A percentile compares a stretch with the other conserved stretches of the same genome.
These are phyloP conservation scores for Prunus salicina DNA, from an alignment of 306 rosid genomes.

Conservation along the genomic window DNA sequence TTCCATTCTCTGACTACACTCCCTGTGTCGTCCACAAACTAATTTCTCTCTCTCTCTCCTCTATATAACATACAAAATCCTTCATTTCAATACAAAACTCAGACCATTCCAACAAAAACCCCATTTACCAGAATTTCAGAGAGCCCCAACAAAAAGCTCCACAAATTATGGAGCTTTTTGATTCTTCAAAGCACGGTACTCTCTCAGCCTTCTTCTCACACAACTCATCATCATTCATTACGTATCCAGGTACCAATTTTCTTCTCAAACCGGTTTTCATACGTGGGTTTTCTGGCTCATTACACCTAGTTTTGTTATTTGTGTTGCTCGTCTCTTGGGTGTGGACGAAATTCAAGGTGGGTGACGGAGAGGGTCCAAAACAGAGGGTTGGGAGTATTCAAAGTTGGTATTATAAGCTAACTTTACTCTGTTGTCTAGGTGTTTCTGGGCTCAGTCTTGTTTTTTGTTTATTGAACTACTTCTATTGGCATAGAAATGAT, in stretches of 20 bases:
- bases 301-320: constrained; percentile 41
- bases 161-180: constrained; percentile 25
- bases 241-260: constrained; percentile 29
- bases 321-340: constrained; percentile 38
- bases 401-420: constrained; percentile 22
- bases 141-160: not conserved
- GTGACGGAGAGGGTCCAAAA: constrained; percentile 22
- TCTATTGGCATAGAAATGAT: constrained; percentile 36
- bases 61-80: not conserved
- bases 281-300: constrained; percentile 44
- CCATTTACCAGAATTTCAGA: constrained; percentile 6
- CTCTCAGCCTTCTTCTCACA: constrained; percentile 20
- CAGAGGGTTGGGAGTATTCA: constrained; percentile 13
- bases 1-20: not conserved
- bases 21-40: not conserved
- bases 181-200: constrained; percentile 11
- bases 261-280: constrained; percentile 41
- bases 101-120: not conserved
- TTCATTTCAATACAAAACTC: not conserved
- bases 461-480: constrained; percentile 45
- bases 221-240: not conserved
- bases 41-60: not conserved
- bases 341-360: constrained; percentile 31
- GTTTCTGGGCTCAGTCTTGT: constrained; percentile 38
- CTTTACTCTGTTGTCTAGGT: constrained; percentile 22